These are phyloP conservation scores for Suillus subluteus DNA, from an alignment of 768 basidiomycete genomes.

Conservation along the genomic window DNA sequence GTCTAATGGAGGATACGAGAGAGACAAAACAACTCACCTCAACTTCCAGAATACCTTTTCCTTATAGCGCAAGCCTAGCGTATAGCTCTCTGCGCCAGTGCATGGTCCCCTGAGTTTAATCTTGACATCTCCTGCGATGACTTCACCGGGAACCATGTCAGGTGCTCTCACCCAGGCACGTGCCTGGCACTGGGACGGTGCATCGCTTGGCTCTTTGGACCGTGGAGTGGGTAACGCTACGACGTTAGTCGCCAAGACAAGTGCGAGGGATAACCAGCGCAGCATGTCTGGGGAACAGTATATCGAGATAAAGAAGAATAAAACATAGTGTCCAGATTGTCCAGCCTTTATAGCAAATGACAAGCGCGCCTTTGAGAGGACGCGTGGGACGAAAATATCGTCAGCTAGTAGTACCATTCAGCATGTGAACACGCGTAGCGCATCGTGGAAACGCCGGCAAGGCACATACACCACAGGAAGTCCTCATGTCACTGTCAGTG, in stretches of 20 bases:
- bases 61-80: constrained; percentile 8
- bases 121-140: constrained; percentile 5
- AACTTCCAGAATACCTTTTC: constrained; percentile 5
- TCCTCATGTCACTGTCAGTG: neutral
- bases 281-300: neutral
- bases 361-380: no score
- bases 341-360: neutral
- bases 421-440: neutral
- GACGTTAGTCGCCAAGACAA: neutral
- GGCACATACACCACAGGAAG: neutral
- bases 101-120: constrained; percentile 6
- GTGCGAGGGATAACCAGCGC: neutral
- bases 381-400: neutral
- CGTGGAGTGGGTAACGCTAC: neutral
- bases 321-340: neutral
- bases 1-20: neutral
- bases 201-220: neutral
- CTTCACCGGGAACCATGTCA: constrained; percentile 7
- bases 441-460: neutral
- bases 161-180: constrained; percentile 11
- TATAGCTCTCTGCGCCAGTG: neutral
- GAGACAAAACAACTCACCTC: neutral
- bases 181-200: neutral
- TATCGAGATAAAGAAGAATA: no score
- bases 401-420: neutral